Conservation (phyloP, 371 early-diverging fungal genomes). For the Apophysomyces variabilis region DNA sequence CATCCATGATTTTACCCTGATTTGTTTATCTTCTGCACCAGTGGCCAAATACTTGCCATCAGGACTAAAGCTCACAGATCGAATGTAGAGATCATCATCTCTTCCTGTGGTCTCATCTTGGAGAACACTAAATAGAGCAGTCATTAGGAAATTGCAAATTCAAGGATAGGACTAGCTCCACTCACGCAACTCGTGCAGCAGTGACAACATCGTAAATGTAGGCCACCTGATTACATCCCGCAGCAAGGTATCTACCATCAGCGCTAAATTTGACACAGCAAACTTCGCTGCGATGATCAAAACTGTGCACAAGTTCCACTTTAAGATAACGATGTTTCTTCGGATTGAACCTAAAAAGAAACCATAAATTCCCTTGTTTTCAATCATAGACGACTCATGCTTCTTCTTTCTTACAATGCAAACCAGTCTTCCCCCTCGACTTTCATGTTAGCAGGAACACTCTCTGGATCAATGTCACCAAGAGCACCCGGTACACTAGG, state of each 20-base stretch:
- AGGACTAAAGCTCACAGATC: constrained; percentile 96
- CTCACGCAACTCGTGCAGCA: constrained; percentile 74
- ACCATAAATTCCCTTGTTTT: not conserved
- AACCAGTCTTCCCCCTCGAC: constrained; percentile 91
- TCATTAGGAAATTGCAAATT: not conserved
- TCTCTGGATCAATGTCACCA: constrained; percentile 85
- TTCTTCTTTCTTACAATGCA: constrained; percentile 57
- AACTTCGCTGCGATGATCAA: constrained; percentile 91
- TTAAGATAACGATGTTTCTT: constrained; percentile 73
- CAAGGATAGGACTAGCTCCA: not conserved
- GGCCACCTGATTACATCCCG: constrained; percentile 93
- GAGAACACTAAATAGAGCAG: constrained; percentile 58
- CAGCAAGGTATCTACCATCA: constrained; percentile 92
- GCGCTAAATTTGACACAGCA: constrained; percentile 96
- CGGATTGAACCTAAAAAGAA: constrained; percentile 65
- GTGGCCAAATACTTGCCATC: constrained; percentile 93
- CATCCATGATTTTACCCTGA: constrained; percentile 61
- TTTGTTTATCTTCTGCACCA: constrained; percentile 96
- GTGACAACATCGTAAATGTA: constrained; percentile 87
- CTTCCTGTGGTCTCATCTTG: constrained; percentile 77
- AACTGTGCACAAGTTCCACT: constrained; percentile 83
- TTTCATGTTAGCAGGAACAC: constrained; percentile 78
- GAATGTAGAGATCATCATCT: constrained; percentile 90
- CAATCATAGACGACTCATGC: constrained; percentile 20
- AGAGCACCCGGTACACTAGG: constrained; percentile 22